Evolutionary conservation across 2,329 filamentous ascomycete genomes (phyloP).

Genomic region (Alternaria sp.): DNA sequence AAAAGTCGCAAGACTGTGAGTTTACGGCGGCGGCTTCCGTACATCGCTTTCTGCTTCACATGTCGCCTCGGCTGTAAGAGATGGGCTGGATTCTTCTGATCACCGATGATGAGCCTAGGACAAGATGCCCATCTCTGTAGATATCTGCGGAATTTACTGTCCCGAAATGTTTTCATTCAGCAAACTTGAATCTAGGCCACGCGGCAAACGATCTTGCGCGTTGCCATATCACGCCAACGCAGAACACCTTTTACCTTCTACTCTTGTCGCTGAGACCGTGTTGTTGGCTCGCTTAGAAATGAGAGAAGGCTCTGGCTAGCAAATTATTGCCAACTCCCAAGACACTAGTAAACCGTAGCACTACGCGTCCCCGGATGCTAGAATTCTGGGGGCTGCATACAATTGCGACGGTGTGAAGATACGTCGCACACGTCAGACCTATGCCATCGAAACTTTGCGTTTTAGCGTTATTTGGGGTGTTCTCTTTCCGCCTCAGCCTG

Average conservation of each 20-base stretch:
- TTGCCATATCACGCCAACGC: background rate
- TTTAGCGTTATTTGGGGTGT: background rate
- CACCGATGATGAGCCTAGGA: background rate
- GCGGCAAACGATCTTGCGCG: no score
- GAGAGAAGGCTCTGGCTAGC: background rate
- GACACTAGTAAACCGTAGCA: background rate
- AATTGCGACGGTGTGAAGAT: background rate
- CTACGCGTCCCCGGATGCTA: background rate
- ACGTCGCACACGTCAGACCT: background rate
- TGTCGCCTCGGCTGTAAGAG: background rate
- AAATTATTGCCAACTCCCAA: background rate
- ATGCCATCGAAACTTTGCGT: background rate
- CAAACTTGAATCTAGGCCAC: background rate
- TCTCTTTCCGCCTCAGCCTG: background rate
- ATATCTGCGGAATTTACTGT: rapidly evolving
- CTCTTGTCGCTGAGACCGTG: background rate
- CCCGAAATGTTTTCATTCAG: rapidly evolving
- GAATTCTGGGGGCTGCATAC: background rate
- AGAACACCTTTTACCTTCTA: background rate
- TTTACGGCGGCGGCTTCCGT: background rate
- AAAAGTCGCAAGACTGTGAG: rapidly evolving
- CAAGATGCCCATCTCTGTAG: background rate
- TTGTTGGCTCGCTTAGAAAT: background rate
- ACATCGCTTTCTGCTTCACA: background rate
- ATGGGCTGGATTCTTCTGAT: background rate